Percentiles rank a stretch among this genome's conserved stretches.
These are phyloP conservation scores for Claviceps paspali DNA, from an alignment of 2,329 filamentous ascomycete species.

Conservation along the genomic window DNA sequence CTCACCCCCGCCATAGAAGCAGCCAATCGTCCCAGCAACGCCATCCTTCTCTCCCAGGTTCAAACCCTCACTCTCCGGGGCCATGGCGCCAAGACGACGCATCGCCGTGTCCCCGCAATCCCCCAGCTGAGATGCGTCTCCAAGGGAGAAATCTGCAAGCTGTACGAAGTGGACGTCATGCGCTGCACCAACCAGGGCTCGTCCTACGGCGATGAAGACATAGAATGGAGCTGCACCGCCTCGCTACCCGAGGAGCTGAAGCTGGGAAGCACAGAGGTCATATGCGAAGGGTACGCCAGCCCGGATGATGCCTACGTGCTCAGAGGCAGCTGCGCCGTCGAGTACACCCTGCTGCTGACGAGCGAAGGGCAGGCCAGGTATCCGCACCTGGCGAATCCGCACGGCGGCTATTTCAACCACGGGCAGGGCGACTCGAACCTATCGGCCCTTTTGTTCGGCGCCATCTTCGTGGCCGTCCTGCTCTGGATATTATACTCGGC, in stretches of 20 bases:
- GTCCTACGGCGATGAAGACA: conserved; percentile 63
- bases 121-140: conserved; percentile 70
- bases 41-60: conserved; percentile 46
- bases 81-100: conserved; percentile 47
- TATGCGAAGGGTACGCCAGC: conserved; percentile 75
- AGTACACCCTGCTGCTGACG: conserved; percentile 71
- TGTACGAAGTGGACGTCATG: conserved; percentile 68
- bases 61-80: conserved; percentile 63
- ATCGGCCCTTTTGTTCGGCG: conserved; percentile 37
- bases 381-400: conserved; percentile 34
- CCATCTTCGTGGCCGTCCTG: conserved; percentile 45
- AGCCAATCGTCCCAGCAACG: conserved; percentile 27
- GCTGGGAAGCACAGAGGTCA: conserved; percentile 74
- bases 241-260: conserved; percentile 44
- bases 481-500: conserved; percentile 47
- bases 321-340: conserved; percentile 82
- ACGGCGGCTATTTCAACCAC: conserved; percentile 19
- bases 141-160: conserved; percentile 43
- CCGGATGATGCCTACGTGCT: conserved; percentile 74
- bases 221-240: conserved; percentile 80
- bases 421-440: conserved; percentile 17
- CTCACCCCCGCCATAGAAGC: conserved; percentile 14
- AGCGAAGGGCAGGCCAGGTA: conserved; percentile 58
- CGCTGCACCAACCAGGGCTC: conserved; percentile 77
- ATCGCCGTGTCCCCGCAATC: conserved; percentile 60